Evolutionary conservation across 345 rosid species (phyloP).

Genomic region (Eucalyptus erythrocorys): DNA sequence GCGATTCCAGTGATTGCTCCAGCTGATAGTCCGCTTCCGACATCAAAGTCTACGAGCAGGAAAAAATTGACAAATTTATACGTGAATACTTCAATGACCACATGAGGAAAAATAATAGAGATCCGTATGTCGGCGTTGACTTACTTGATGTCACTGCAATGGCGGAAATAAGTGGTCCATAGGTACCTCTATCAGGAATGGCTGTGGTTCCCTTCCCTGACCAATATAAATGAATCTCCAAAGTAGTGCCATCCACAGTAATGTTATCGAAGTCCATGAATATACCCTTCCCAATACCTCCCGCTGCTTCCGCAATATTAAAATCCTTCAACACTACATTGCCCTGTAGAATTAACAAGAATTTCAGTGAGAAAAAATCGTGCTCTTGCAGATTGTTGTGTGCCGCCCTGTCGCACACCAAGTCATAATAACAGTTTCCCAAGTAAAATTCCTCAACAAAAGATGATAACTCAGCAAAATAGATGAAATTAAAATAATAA

Average conservation of each 20-base stretch:
- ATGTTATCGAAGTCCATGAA: slow-evolving; percentile 8
- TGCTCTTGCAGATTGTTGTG: background rate
- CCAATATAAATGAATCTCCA: slow-evolving; percentile 77
- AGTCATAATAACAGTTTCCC: background rate
- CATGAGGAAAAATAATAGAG: background rate
- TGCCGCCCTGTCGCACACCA: background rate
- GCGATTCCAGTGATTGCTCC: slow-evolving; percentile 66
- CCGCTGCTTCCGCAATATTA: slow-evolving; percentile 60
- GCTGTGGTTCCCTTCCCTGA: slow-evolving; percentile 70
- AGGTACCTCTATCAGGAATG: slow-evolving; percentile 51
- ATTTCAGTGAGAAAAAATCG: background rate
- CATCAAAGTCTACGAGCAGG: slow-evolving; percentile 45
- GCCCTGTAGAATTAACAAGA: slow-evolving; percentile 30
- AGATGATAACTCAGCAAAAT: background rate
- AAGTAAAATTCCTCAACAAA: background rate
- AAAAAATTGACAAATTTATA: background rate
- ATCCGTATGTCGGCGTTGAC: background rate
- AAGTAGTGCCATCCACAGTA: slow-evolving; percentile 39
- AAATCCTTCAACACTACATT: slow-evolving; percentile 33
- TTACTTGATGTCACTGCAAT: slow-evolving; percentile 71
- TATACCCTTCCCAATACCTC: slow-evolving; percentile 45
- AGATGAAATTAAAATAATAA: background rate
- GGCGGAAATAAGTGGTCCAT: slow-evolving; percentile 91
- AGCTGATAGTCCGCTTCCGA: slow-evolving; percentile 43
- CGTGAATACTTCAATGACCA: background rate